Evolutionary conservation across 805 yeast species (phyloP).

Genomic region (Candida caryicola): DNA sequence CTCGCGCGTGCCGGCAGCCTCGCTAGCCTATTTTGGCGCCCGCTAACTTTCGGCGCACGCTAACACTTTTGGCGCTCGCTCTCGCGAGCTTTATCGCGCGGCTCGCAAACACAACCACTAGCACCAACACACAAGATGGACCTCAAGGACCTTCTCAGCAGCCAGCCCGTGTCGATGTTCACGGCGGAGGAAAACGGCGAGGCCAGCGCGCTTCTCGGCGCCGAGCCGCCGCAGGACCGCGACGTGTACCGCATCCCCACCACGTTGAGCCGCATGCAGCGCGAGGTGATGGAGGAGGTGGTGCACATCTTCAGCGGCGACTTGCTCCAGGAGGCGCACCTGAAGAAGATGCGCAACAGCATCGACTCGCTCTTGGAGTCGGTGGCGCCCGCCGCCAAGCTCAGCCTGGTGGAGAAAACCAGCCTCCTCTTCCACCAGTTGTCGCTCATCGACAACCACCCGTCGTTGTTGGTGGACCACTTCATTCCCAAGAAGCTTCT

Average conservation of each 20-base stretch:
- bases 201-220: background rate
- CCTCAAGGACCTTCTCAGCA: constrained; percentile 38
- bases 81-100: too few species aligned
- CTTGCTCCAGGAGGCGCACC: constrained; percentile 20
- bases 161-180: constrained; percentile 16
- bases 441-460: constrained; percentile 57
- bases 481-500: constrained; percentile 69
- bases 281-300: constrained; percentile 31
- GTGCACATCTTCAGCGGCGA: constrained; percentile 28
- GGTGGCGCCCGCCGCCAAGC: background rate
- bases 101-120: too few species aligned
- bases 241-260: constrained; percentile 37
- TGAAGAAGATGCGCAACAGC: constrained; percentile 27
- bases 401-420: constrained; percentile 29
- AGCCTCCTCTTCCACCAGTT: constrained; percentile 45
- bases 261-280: constrained; percentile 30
- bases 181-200: constrained; percentile 1
- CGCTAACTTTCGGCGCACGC: too few species aligned
- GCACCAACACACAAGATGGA: too few species aligned
- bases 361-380: constrained; percentile 36
- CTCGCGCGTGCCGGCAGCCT: too few species aligned
- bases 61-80: too few species aligned
- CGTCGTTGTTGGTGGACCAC: constrained; percentile 71
- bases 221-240: constrained; percentile 16
- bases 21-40: too few species aligned